A percentile compares a stretch with the other conserved stretches of the same genome.
Evolutionary conservation across 805 yeast genomes (phyloP).

Genomic region (Pichia pseudocactophila): DNA sequence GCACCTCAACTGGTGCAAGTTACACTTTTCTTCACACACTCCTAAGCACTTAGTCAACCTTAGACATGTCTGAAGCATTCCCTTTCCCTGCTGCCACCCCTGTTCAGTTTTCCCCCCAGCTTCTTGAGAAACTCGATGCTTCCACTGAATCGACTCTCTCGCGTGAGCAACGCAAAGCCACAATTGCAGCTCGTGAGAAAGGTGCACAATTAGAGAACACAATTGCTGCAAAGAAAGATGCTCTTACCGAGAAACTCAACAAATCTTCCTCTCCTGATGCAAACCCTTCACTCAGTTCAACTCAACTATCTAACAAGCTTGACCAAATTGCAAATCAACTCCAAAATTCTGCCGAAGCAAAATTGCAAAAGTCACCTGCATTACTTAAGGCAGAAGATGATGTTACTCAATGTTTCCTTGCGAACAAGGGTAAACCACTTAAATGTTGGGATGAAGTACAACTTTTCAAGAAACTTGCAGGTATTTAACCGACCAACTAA

Average conservation of each 20-base stretch:
- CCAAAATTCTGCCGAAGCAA: slow-evolving; percentile 21
- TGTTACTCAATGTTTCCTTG: slow-evolving; percentile 52
- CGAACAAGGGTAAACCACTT: slow-evolving; percentile 55
- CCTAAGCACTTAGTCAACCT: not conserved
- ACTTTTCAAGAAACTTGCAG: slow-evolving; percentile 51
- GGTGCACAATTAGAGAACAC: too few species aligned
- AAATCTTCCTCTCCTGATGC: slow-evolving; percentile 66
- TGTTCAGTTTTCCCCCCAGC: slow-evolving; percentile 55
- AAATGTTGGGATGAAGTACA: slow-evolving; percentile 80
- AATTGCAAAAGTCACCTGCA: slow-evolving; percentile 29
- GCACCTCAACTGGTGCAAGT: too few species aligned
- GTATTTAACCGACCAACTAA: slow-evolving; percentile 1
- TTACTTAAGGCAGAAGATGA: slow-evolving; percentile 38
- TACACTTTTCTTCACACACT: too few species aligned
- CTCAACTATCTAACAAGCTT: slow-evolving; percentile 51
- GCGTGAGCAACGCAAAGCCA: slow-evolving; percentile 85
- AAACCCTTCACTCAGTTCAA: slow-evolving; percentile 60
- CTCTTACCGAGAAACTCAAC: slow-evolving; percentile 74
- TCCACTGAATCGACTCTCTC: slow-evolving; percentile 69
- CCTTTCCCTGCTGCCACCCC: slow-evolving; percentile 12
- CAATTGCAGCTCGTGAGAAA: too few species aligned
- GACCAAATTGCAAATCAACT: slow-evolving; percentile 31
- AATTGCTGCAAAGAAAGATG: slow-evolving; percentile 18
- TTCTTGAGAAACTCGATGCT: slow-evolving; percentile 83
- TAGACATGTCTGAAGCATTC: slow-evolving; percentile 9